Conservation (phyloP, 306 rosid genomes). For the Abrus precatorius region DNA sequence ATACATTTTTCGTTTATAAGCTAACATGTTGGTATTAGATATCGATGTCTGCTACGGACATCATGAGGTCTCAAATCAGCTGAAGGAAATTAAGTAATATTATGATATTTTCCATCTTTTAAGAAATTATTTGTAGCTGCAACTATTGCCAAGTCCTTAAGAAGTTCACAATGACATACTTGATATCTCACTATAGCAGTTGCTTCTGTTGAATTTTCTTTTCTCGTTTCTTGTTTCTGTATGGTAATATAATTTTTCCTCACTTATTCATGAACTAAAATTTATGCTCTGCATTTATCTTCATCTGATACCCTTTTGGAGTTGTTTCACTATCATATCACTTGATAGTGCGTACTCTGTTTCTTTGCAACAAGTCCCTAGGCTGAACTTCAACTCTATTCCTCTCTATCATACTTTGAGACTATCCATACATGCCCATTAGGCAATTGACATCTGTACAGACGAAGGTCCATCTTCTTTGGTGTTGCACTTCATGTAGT, state of each 20-base stretch:
- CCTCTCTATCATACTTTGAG: background rate
- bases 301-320: background rate
- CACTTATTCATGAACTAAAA: background rate
- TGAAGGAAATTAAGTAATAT: background rate
- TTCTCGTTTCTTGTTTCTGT: background rate
- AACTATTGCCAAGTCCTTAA: background rate
- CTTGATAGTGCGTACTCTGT: background rate
- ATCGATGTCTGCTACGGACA: background rate
- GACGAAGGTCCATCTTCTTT: constrained; percentile 23
- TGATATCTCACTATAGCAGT: too few species aligned
- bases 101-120: background rate
- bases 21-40: background rate
- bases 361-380: constrained; percentile 25
- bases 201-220: background rate
- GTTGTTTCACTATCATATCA: background rate
- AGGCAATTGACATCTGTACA: background rate
- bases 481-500: constrained; percentile 7
- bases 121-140: background rate
- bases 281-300: background rate
- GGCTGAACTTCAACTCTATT: background rate
- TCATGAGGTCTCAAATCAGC: background rate
- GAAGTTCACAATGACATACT: background rate
- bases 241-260: background rate
- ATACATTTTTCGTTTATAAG: too few species aligned
- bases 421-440: background rate